Base-by-base conservation (phyloP, 2,329 filamentous ascomycete species). In the Endoconidiophora polonica region DNA sequence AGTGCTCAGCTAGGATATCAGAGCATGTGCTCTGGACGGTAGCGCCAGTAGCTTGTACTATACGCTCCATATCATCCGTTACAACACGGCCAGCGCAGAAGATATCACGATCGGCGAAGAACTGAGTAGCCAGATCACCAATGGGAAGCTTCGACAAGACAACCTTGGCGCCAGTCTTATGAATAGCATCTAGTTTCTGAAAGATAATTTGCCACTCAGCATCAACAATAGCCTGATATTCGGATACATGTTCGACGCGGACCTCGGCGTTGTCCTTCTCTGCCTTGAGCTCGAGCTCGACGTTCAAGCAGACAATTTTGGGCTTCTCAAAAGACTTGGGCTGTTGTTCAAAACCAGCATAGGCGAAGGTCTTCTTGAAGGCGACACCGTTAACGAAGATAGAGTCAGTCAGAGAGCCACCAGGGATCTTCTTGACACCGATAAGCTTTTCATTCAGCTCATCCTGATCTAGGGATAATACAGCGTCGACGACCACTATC, bases 121-220 rank as follows among this genome's bases (percentile, higher is more conserved):
- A 94, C 71, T 98, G 91, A 50, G 91, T 98, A 54, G 91, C 91
- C 62, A 98, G 70, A 71, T 98, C 91, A 61, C 91, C 91, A 61
- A 98, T 96, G 39, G 91, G 91, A 55, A 96, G 74, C 70, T 95
- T 96, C 68, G 86, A 94, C 52, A 98, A 79, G 40, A 98, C 87
- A 47, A 98, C 87, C 76, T 95, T 94, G 56, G 91, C 91, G 49
- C 91, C 91, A 4, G 90, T 95, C 68, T 90, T 81, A 74, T 90
- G 77, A 49, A 94, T 70, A 45, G 90, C 86, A 70, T 98, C 91
- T 64, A 98, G 84, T 75, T 98, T 98, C 73, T 95, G 90, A 78
- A 83, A 96, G 66, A 98, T 98, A 63, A 98, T 98, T 68, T 95
- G 87, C 91, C 91, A 98, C 68, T 98, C 91, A 26, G 91, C 91